Conservation (phyloP, 192 early-diverging fungal species). For the Umbelopsis isabellina region DNA sequence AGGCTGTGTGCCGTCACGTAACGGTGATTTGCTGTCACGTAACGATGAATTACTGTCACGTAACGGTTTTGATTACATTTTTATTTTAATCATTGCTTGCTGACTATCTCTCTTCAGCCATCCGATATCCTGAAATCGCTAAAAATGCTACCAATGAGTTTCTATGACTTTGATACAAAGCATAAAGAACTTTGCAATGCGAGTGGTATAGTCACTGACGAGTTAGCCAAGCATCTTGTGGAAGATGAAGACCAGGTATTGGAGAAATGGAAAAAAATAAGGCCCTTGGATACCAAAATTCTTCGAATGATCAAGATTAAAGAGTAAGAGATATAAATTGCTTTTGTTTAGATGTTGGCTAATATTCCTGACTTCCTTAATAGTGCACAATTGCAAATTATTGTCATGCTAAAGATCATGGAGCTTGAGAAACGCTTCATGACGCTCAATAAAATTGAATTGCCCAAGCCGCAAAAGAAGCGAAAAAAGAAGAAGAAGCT, state of each 20-base stretch:
- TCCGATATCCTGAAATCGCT: not conserved
- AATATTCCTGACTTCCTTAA: not conserved
- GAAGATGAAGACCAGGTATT: not conserved
- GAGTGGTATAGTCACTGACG: conserved; percentile 3
- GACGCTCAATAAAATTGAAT: conserved; percentile 9
- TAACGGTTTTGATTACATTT: too few species aligned
- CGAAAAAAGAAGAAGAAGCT: not conserved
- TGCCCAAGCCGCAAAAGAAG: conserved; percentile 19
- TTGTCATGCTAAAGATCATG: conserved; percentile 16
- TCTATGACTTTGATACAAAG: not conserved
- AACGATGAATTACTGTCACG: too few species aligned
- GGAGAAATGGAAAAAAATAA: not conserved
- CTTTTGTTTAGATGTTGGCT: not conserved
- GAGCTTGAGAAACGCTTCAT: conserved; percentile 10
- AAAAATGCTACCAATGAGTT: conserved; percentile 5
- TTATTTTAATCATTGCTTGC: too few species aligned
- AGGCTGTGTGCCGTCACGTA: too few species aligned
- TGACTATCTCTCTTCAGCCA: not conserved
- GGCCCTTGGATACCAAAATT: not conserved
- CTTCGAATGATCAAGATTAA: not conserved
- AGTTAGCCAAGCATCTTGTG: not conserved
- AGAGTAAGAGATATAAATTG: not conserved
- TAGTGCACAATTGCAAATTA: conserved; percentile 19
- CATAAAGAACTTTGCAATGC: conserved; percentile 12
- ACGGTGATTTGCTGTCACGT: too few species aligned